A percentile compares a stretch with the other conserved stretches of the same genome.
These are phyloP conservation scores for Yarrowia osloensis DNA, from an alignment of 805 yeast species.

Conservation along the genomic window DNA sequence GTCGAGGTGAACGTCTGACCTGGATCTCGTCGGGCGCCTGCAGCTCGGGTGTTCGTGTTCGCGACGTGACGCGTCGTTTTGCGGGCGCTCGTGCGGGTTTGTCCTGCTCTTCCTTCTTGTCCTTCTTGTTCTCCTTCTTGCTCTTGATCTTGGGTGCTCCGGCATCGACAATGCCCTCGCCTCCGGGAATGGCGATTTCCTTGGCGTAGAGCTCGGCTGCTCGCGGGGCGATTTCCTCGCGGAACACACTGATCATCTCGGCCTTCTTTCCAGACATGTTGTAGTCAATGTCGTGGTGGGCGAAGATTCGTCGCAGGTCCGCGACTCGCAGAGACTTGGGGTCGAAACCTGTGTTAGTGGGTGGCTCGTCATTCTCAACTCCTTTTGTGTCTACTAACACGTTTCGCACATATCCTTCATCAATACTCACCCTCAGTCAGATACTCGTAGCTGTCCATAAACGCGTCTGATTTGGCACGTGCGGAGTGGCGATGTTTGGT, in stretches of 20 bases:
- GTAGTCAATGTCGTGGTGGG: conserved; percentile 61
- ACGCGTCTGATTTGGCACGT: conserved; percentile 8
- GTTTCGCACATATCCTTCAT: too few relatives aligned
- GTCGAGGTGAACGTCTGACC: conserved; percentile 26
- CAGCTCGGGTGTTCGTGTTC: conserved; percentile 9
- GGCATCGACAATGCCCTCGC: conserved; percentile 48
- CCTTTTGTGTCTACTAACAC: too few relatives aligned
- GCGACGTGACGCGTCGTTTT: neutral
- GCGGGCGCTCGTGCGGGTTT: neutral
- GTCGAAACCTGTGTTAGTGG: conserved; percentile 56
- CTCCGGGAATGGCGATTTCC: conserved; percentile 43
- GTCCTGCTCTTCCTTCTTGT: conserved; percentile 17
- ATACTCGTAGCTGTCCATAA: conserved; percentile 29
- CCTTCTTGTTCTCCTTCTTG: conserved; percentile 1
- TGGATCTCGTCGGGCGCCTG: conserved; percentile 4
- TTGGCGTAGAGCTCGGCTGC: conserved; percentile 47
- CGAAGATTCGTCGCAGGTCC: conserved; percentile 65
- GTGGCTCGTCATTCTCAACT: neutral
- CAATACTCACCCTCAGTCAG: conserved; percentile 28
- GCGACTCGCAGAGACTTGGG: conserved; percentile 66
- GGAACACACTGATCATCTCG: conserved; percentile 62
- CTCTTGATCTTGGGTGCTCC: conserved; percentile 30
- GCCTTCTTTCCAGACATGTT: conserved; percentile 66
- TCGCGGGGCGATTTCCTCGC: conserved; percentile 53
- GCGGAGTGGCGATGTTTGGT: neutral